Percentiles rank a stretch among this genome's conserved stretches.
phyloP scores from a whole-genome alignment of 345 rosid species.

The Eucalyptus pauciflora region DNA sequence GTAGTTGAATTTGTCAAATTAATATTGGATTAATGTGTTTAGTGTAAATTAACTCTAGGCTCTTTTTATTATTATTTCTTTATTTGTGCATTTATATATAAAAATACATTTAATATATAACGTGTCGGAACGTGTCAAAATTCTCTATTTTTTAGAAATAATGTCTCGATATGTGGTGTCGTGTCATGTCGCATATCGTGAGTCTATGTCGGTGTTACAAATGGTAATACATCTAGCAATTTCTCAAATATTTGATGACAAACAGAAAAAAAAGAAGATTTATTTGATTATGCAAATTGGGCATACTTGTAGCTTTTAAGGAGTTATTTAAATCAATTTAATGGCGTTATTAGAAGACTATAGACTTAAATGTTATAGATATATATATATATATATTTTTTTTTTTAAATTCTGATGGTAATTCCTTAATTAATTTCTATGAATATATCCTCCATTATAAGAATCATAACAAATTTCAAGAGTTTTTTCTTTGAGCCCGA shows the following conservation, averaged over 20 bases:
- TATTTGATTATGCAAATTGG: neutral
- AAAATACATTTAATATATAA: too few relatives aligned
- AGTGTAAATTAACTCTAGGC: too few relatives aligned
- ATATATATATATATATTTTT: too few relatives aligned
- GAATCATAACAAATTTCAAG: neutral
- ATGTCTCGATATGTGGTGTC: fast-evolving
- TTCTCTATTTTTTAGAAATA: too few relatives aligned
- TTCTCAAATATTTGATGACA: neutral
- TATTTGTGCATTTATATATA: too few relatives aligned
- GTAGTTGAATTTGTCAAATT: too few relatives aligned
- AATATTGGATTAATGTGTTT: too few relatives aligned
- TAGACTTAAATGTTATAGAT: neutral
- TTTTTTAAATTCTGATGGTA: neutral
- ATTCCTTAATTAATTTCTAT: neutral
- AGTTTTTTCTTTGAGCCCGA: neutral
- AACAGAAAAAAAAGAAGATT: too few relatives aligned
- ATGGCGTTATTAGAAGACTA: neutral
- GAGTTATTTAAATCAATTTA: neutral
- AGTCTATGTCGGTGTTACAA: fast-evolving
- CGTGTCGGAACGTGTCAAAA: fast-evolving
- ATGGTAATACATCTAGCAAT: neutral
- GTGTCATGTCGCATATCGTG: fast-evolving
- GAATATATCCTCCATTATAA: neutral
- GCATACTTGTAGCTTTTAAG: neutral
- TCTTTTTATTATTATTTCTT: too few relatives aligned